These are phyloP conservation scores for Ilex asprella DNA, from an alignment of 257 asterid species.

Conservation along the genomic window DNA sequence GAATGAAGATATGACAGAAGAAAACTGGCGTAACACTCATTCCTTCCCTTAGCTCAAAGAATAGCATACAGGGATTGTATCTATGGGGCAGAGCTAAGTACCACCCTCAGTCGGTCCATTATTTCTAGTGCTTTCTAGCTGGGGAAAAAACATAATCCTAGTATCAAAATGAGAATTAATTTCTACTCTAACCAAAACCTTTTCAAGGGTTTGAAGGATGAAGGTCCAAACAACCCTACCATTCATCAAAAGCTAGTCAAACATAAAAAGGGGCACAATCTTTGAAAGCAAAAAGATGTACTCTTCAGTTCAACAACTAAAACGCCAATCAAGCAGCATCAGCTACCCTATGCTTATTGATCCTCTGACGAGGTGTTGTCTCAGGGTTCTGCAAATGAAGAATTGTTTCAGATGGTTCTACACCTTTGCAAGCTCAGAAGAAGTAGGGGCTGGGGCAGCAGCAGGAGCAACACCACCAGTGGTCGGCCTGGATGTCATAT, in stretches of 20 bases:
- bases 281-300: not conserved
- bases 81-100: not conserved
- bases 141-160: not conserved
- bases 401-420: slow-evolving; percentile 22
- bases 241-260: too few species aligned
- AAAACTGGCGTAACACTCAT: too few species aligned
- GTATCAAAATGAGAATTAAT: too few species aligned
- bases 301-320: not conserved
- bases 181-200: not conserved
- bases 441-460: slow-evolving; percentile 25
- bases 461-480: slow-evolving; percentile 67
- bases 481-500: slow-evolving; percentile 46
- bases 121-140: not conserved
- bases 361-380: slow-evolving; percentile 16
- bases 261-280: not conserved
- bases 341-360: slow-evolving; percentile 33
- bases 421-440: slow-evolving; percentile 34
- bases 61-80: too few species aligned
- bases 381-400: slow-evolving; percentile 9
- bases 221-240: too few species aligned
- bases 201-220: too few species aligned
- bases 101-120: not conserved
- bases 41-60: too few species aligned
- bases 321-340: slow-evolving; percentile 23
- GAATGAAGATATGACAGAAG: too few species aligned